Evolutionary conservation across 2,329 filamentous ascomycete genomes (phyloP), one percentile per base, ranked within the genome.

Genomic region (Talaromyces sp.): DNA sequence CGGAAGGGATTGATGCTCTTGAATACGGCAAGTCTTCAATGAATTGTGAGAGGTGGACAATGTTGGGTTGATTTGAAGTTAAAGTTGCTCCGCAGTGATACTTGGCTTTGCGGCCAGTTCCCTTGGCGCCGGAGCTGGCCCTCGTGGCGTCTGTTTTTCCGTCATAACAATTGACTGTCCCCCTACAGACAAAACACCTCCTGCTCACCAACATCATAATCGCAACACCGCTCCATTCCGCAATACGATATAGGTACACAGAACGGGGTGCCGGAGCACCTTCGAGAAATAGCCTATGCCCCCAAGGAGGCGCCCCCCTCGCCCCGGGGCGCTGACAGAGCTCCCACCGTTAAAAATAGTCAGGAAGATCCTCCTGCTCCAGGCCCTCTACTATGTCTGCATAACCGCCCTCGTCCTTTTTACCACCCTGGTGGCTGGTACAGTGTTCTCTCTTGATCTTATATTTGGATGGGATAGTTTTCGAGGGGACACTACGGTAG

Each of bases 321-420:
- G 84, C 66, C 82, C 85, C 53, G 85, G 86, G 71, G 83, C 84
- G 59, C 80, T 87, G 64, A 81, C 81, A 54, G 85, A 88, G 68
- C 83, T 88, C 54, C 81, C 85, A 43, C 86, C 86, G 46, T 77
- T 85, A 60, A 84, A 84, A 67, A 88, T 89, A 71, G 73, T 87
- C 60, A 80, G 80, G 50, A 86, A 88, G 72, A 89, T 89, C 66
- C 62, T 84, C 59, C 67, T 86, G 41, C 79, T 89, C 5, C 86
- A 89, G 69, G 66, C 81, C 43, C 80, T 81, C 62, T 89, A 86
- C 75, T 89, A 89, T 77, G 75, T 73, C 61, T 80, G 78, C 64
- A 85, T 84, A 5, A 80, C 81, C 19, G 70, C 82, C 22, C 77
- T 89, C 58, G 87, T 89, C 58, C 69, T 88, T 52, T 89, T 89